These are phyloP conservation scores for Cucurbita pepo DNA, from an alignment of 306 rosid genomes.

Conservation along the genomic window DNA sequence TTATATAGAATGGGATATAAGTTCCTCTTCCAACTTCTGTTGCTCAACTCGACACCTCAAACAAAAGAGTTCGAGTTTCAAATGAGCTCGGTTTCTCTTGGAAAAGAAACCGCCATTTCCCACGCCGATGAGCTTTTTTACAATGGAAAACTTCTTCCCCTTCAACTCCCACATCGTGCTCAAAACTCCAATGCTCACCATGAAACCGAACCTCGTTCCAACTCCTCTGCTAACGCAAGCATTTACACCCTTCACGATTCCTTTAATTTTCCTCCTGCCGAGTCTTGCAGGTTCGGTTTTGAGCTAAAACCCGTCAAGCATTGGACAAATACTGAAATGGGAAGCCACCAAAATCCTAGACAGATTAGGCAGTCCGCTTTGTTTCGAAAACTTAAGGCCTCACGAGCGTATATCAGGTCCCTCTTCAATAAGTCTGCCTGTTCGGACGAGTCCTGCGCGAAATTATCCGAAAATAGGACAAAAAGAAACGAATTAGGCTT, in stretches of 20 bases:
- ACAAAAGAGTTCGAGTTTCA: constrained; percentile 83
- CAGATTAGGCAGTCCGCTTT: constrained; percentile 41
- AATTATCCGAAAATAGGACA: constrained; percentile 25
- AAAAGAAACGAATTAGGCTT: constrained; percentile 21
- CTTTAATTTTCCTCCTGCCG: constrained; percentile 31
- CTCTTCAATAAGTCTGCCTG: constrained; percentile 51
- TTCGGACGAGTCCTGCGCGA: constrained; percentile 30
- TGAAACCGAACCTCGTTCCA: background rate
- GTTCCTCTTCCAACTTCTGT: constrained; percentile 23
- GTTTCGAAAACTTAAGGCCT: constrained; percentile 50
- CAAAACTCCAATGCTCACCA: constrained; percentile 18
- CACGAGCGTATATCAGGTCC: constrained; percentile 49
- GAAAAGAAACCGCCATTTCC: constrained; percentile 27
- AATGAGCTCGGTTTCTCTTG: constrained; percentile 35
- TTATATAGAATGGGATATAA: constrained; percentile 4
- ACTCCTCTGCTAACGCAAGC: constrained; percentile 10
- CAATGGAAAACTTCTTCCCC: constrained; percentile 89
- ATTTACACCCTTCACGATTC: constrained; percentile 21
- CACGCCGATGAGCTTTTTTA: constrained; percentile 96
- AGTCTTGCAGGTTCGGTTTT: constrained; percentile 59
- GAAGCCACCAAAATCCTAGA: constrained; percentile 30
- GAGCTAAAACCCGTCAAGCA: constrained; percentile 45
- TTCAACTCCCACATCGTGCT: constrained; percentile 79
- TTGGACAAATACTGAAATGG: constrained; percentile 9
- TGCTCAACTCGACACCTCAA: constrained; percentile 38